These are phyloP conservation scores for Begonia peltatifolia DNA, from an alignment of 306 rosid species.

Conservation along the genomic window DNA sequence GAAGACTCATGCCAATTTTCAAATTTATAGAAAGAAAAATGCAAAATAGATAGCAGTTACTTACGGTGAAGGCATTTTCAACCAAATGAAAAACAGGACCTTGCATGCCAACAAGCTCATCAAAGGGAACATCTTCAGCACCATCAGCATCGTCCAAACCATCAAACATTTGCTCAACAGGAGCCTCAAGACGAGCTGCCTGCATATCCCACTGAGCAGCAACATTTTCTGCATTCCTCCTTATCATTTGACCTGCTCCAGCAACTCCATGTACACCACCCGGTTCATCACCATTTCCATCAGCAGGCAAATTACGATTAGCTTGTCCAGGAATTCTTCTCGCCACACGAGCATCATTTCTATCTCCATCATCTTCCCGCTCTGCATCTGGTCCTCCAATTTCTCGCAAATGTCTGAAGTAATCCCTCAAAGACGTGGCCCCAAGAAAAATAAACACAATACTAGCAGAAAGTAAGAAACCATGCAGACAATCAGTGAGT, in stretches of 20 bases:
- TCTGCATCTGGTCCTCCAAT: constrained; percentile 94
- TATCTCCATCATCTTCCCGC: constrained; percentile 85
- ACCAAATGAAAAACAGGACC: constrained; percentile 99
- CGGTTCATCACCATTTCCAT: constrained; percentile 73
- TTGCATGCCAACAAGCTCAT: constrained; percentile 99
- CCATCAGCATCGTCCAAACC: constrained; percentile 98
- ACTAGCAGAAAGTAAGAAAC: constrained; percentile 94
- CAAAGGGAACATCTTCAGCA: constrained; percentile 99
- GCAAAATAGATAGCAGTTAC: constrained; percentile 8
- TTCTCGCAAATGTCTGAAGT: constrained; percentile 93
- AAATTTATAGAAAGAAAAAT: background rate
- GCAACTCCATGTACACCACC: constrained; percentile 82
- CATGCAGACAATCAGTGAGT: constrained; percentile 96
- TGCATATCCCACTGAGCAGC: constrained; percentile 99
- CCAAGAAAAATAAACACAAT: constrained; percentile 96
- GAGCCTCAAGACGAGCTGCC: constrained; percentile 99
- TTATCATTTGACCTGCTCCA: constrained; percentile 82
- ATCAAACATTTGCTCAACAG: constrained; percentile 97
- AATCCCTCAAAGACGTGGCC: constrained; percentile 93
- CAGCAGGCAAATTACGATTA: constrained; percentile 66
- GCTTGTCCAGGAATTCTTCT: constrained; percentile 89
- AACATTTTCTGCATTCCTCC: constrained; percentile 93
- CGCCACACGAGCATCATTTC: constrained; percentile 84
- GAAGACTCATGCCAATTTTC: background rate
- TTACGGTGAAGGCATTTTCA: constrained; percentile 96